Evolutionary conservation across 148 eudicot species (phyloP).

Genomic region (Fallopia convolvulus): DNA sequence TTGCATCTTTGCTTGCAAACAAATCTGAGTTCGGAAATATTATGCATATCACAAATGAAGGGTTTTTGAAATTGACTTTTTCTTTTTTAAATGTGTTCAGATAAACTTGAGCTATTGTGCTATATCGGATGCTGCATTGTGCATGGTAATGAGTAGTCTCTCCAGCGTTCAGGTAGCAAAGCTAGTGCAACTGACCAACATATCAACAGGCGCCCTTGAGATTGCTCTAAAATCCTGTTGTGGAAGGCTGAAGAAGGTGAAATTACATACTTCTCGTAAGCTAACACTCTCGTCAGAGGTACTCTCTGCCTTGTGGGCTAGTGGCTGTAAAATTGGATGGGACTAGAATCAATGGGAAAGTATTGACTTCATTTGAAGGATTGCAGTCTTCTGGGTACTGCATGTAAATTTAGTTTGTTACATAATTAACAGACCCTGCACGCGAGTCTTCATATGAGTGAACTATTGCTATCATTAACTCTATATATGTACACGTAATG

Average conservation of each 20-base stretch:
- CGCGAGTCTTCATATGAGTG: not conserved
- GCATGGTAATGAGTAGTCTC: slow-evolving; percentile 63
- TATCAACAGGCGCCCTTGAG: slow-evolving; percentile 51
- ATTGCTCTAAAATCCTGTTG: slow-evolving; percentile 51
- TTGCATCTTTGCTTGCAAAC: not conserved
- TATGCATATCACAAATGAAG: not conserved
- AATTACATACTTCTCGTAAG: slow-evolving; percentile 38
- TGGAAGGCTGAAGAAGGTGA: slow-evolving; percentile 62
- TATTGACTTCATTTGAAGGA: not conserved
- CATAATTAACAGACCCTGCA: not conserved
- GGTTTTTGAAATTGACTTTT: not conserved
- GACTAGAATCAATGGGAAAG: slow-evolving; percentile 22
- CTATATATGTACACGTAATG: not conserved
- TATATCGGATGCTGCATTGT: slow-evolving; percentile 57
- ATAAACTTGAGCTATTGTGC: slow-evolving; percentile 46
- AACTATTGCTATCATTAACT: not conserved
- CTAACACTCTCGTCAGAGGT: slow-evolving; percentile 38
- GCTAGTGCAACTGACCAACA: slow-evolving; percentile 48
- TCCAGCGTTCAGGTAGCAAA: slow-evolving; percentile 65
- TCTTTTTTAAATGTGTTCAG: slow-evolving; percentile 29
- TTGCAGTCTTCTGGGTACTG: not conserved
- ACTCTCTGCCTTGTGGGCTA: slow-evolving; percentile 34
- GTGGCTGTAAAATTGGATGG: slow-evolving; percentile 78
- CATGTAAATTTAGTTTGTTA: not conserved
- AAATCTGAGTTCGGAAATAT: not conserved